Evolutionary conservation across 495 filamentous ascomycete genomes (phyloP), one percentile per base, ranked within the genome.

Genomic region (Trichoderma virens): DNA sequence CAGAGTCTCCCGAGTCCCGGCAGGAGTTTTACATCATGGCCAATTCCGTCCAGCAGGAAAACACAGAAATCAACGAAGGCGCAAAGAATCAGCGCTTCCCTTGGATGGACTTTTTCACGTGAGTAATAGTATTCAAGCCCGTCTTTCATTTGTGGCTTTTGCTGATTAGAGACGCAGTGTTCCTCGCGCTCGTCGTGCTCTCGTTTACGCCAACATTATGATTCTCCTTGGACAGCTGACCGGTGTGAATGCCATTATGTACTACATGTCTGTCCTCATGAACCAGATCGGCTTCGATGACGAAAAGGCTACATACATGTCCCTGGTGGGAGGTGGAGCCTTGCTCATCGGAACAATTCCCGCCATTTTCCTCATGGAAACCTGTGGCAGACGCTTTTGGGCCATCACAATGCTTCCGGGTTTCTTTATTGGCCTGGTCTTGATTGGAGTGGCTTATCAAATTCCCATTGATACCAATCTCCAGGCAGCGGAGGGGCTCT

Each of bases 361-460:
- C 0, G 88, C 89, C 14, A 75, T 91, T 43, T 90, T 87, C 71
- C 89, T 87, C 5, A 92, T 91, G 65, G 88, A 92, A 68, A 90
- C 85, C 0, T 90, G 89, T 67, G 88, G 89, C 7, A 84, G 88
- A 8, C 82, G 89, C 20, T 85, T 85, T 76, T 86, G 83, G 84
- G 84, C 85, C 30, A 82, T 80, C 61, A 74, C 76, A 30, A 86
- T 84, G 79, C 76, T 88, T 0, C 85, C 85, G 65, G 75, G 90
- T 8, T 89, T 91, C 86, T 72, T 83, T 0, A 64, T 90, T 7
- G 83, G 80, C 70, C 76, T 92, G 56, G 84, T 92, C 67, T 89
- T 90, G 72, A 91, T 88, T 0, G 89, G 90, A 14, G 89, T 91
- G 72, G 86, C 81, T 45, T 91, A 91, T 77, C 90, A 78, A 74